phyloP scores from a whole-genome alignment of 768 basidiomycete species.

The Filobasidium wieringae region DNA sequence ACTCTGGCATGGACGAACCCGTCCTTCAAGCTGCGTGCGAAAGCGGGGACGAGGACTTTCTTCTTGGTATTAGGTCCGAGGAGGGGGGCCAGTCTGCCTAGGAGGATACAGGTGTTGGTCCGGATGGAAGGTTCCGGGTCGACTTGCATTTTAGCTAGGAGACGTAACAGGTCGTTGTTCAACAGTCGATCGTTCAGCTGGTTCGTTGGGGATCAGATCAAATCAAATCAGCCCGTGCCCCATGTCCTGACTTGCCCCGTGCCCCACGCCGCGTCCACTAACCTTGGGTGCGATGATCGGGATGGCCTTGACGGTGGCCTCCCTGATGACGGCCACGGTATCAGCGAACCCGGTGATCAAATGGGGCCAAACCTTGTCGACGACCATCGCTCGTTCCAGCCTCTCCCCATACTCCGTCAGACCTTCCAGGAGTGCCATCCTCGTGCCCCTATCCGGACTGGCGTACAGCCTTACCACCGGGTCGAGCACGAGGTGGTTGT shows the following conservation, averaged over 20 bases:
- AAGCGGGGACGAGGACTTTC: constrained; percentile 95
- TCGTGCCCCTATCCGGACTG: constrained; percentile 80
- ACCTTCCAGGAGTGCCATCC: constrained; percentile 86
- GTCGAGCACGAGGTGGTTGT: constrained; percentile 53
- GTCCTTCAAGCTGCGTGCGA: constrained; percentile 78
- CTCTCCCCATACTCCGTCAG: constrained; percentile 73
- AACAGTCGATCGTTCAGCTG: constrained; percentile 81
- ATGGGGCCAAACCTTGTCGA: constrained; percentile 84
- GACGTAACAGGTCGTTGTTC: constrained; percentile 89
- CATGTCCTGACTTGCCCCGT: not conserved
- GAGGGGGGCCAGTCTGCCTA: constrained; percentile 76
- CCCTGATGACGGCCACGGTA: constrained; percentile 83
- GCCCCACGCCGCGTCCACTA: constrained; percentile 4
- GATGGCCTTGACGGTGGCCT: constrained; percentile 83
- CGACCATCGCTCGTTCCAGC: constrained; percentile 70
- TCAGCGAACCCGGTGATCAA: constrained; percentile 96
- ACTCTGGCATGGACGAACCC: constrained; percentile 83
- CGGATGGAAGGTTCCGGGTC: constrained; percentile 90
- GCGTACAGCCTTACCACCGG: constrained; percentile 75
- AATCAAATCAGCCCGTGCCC: not conserved
- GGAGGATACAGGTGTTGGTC: constrained; percentile 91
- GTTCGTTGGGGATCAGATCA: not conserved
- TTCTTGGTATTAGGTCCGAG: constrained; percentile 79
- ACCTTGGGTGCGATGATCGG: constrained; percentile 76
- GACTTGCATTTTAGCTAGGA: constrained; percentile 81